phyloP scores from a whole-genome alignment of 2,329 filamentous ascomycete genomes.

The Nigrograna mackinnonii region DNA sequence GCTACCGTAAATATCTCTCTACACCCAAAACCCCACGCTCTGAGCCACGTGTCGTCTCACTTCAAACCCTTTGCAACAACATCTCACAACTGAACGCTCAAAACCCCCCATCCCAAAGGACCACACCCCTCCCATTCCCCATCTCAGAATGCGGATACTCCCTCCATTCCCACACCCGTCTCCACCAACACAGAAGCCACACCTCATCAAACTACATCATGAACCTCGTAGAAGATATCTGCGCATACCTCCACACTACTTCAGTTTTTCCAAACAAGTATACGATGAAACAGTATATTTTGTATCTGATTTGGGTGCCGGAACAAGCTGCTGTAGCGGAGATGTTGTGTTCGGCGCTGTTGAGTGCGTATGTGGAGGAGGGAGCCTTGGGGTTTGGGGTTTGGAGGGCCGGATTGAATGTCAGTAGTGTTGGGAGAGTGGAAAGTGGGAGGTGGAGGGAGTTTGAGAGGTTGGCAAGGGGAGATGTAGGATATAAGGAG shows the following conservation, averaged over 20 bases:
- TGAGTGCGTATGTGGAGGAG: slow-evolving; percentile 28
- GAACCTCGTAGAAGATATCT: slow-evolving; percentile 34
- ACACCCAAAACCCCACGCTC: slow-evolving; percentile 15
- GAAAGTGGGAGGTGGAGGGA: slow-evolving; percentile 14
- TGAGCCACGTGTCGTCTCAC: slow-evolving; percentile 11
- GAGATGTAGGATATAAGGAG: slow-evolving; percentile 11
- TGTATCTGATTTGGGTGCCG: slow-evolving; percentile 27
- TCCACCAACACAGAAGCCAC: slow-evolving; percentile 24
- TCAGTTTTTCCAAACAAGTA: slow-evolving; percentile 18
- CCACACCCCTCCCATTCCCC: slow-evolving; percentile 19
- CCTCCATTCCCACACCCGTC: slow-evolving; percentile 14
- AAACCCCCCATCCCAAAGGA: slow-evolving; percentile 9
- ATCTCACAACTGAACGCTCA: slow-evolving; percentile 15
- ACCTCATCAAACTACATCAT: slow-evolving; percentile 30
- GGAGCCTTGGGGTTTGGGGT: slow-evolving; percentile 34
- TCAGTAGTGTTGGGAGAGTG: slow-evolving; percentile 19
- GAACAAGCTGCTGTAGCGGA: slow-evolving; percentile 29
- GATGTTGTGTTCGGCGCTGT: slow-evolving; percentile 30
- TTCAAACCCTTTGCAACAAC: slow-evolving; percentile 21
- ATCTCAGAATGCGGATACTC: slow-evolving; percentile 31
- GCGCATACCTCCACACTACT: slow-evolving; percentile 11
- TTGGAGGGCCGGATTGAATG: slow-evolving; percentile 28
- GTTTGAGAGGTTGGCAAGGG: slow-evolving; percentile 12
- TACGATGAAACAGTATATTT: slow-evolving; percentile 27
- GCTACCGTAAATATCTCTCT: slow-evolving; percentile 28